phyloP scores from a whole-genome alignment of 2,329 filamentous ascomycete genomes.

The Epichloe sylvatica region DNA sequence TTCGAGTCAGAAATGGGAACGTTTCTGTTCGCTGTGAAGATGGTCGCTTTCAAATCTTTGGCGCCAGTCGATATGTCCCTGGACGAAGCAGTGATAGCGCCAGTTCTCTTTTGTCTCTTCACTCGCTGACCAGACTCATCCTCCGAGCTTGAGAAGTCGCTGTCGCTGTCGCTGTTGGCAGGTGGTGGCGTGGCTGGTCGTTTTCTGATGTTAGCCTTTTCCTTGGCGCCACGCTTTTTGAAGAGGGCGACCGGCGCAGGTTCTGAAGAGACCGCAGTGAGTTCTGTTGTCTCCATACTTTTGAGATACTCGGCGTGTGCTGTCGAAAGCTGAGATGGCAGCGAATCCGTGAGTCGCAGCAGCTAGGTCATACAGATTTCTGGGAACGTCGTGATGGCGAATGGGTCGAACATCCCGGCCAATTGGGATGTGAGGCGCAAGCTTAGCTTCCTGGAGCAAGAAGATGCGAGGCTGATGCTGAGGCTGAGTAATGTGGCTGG shows the following conservation, averaged over 20 bases:
- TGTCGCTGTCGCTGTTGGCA: constrained; percentile 41
- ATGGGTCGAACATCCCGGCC: neutral
- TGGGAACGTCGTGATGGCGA: neutral
- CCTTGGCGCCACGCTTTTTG: constrained; percentile 72
- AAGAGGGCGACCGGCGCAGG: constrained; percentile 50
- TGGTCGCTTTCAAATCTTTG: constrained; percentile 33
- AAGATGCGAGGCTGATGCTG: neutral
- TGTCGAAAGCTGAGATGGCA: neutral
- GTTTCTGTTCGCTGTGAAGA: constrained; percentile 47
- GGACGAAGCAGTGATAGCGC: constrained; percentile 51
- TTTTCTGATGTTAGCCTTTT: constrained; percentile 67
- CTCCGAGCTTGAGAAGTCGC: constrained; percentile 53
- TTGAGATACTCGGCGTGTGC: neutral
- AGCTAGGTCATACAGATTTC: neutral
- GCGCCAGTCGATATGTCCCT: constrained; percentile 25
- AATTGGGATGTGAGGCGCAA: neutral
- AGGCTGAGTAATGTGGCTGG: constrained; percentile 1
- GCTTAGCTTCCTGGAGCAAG: neutral
- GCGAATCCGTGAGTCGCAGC: neutral
- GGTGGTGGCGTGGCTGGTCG: constrained; percentile 65
- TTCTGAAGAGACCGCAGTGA: neutral
- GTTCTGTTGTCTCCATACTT: constrained; percentile 4
- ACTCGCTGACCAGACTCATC: constrained; percentile 63
- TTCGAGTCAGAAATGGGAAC: constrained; percentile 53
- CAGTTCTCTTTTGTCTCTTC: constrained; percentile 62